A percentile compares a stretch with the other conserved stretches of the same genome.
phyloP scores from a whole-genome alignment of 2,329 filamentous ascomycete genomes.

The Hymenoscyphus repandus region DNA sequence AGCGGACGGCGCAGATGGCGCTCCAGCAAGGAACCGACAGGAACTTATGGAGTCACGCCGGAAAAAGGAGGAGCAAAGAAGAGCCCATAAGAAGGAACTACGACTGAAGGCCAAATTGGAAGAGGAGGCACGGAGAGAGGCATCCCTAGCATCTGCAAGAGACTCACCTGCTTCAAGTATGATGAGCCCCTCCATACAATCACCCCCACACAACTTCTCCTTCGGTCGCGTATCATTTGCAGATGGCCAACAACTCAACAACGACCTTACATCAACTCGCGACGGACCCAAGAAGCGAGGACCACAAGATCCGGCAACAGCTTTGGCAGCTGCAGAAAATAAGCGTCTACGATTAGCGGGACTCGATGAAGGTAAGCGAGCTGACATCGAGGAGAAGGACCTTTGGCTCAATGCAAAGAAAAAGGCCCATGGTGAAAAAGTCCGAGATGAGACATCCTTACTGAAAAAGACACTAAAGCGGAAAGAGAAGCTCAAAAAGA shows the following conservation, averaged over 20 bases:
- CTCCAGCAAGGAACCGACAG: slow-evolving; percentile 77
- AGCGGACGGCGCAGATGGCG: slow-evolving; percentile 77
- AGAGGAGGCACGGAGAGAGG: slow-evolving; percentile 63
- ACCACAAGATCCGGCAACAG: slow-evolving; percentile 77
- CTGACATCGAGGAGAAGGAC: slow-evolving; percentile 89
- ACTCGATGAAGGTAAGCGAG: slow-evolving; percentile 74
- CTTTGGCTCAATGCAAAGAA: slow-evolving; percentile 88
- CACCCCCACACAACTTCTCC: slow-evolving; percentile 66
- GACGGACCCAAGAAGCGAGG: slow-evolving; percentile 73
- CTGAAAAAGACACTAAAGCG: slow-evolving; percentile 94
- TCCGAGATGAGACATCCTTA: slow-evolving; percentile 78
- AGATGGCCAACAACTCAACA: slow-evolving; percentile 75
- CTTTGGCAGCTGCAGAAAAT: slow-evolving; percentile 79
- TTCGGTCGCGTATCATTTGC: slow-evolving; percentile 90
- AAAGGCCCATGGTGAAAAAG: slow-evolving; percentile 81
- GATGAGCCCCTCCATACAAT: slow-evolving; percentile 50
- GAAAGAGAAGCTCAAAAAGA: slow-evolving; percentile 83
- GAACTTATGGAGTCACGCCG: slow-evolving; percentile 88
- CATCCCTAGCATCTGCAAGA: slow-evolving; percentile 53
- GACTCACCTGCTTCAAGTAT: slow-evolving; percentile 51
- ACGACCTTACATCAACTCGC: slow-evolving; percentile 57
- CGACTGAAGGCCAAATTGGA: slow-evolving; percentile 73
- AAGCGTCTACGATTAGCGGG: slow-evolving; percentile 74
- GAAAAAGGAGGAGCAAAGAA: slow-evolving; percentile 80
- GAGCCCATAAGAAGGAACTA: slow-evolving; percentile 82